phyloP scores from a whole-genome alignment of 805 yeast species.

The Barnettozyma botsteinii region DNA sequence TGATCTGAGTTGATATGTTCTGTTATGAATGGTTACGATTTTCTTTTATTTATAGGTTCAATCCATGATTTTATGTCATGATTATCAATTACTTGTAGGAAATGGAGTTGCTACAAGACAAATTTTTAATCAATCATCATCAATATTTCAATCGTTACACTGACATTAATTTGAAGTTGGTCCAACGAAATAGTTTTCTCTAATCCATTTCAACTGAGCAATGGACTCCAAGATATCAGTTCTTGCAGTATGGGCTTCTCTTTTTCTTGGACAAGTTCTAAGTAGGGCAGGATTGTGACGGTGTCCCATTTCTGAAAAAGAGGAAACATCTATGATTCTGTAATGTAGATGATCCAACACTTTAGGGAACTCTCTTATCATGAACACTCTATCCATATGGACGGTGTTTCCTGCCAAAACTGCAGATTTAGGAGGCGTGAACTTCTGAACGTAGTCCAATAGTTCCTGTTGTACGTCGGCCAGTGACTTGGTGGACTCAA shows the following conservation, averaged over 20 bases:
- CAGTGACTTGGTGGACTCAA: conserved; percentile 47
- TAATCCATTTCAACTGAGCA: conserved; percentile 71
- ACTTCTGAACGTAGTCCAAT: conserved; percentile 50
- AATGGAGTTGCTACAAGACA: no score
- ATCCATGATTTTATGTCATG: no score
- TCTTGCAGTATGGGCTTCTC: conserved; percentile 76
- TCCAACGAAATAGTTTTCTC: conserved; percentile 51
- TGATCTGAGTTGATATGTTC: not conserved
- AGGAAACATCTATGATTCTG: conserved; percentile 85
- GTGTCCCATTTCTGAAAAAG: conserved; percentile 70
- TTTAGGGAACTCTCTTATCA: conserved; percentile 77
- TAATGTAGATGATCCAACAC: conserved; percentile 51
- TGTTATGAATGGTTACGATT: not conserved
- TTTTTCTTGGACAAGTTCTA: conserved; percentile 54
- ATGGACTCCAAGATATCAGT: conserved; percentile 88
- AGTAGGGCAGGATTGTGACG: conserved; percentile 70
- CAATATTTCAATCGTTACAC: no score
- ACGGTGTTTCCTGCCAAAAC: conserved; percentile 87
- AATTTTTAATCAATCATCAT: no score
- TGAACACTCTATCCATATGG: conserved; percentile 84
- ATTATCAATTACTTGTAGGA: no score
- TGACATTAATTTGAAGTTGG: conserved; percentile 8
- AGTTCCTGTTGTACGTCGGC: conserved; percentile 62
- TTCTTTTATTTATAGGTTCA: no score
- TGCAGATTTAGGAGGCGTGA: conserved; percentile 52